A percentile compares a stretch with the other conserved stretches of the same genome.
These are phyloP conservation scores for Leishmania gerbilli DNA, from an alignment of 208 protist species.

Conservation along the genomic window DNA sequence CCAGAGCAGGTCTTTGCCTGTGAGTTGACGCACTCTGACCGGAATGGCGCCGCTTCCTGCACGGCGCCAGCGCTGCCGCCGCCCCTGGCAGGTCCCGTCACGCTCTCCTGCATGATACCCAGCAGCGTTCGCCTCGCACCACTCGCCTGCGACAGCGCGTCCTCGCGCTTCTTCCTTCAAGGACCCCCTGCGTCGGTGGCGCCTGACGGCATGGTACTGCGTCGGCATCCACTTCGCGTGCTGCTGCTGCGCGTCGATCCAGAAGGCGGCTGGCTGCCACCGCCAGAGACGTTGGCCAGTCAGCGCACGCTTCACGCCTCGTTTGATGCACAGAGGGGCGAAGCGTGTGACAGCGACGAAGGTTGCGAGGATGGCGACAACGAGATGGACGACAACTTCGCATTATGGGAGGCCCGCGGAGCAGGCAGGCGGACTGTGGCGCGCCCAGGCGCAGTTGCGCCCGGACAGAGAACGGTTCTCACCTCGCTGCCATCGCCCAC, in stretches of 20 bases:
- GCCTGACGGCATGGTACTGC: not conserved
- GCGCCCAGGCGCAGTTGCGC: not conserved
- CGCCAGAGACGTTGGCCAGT: constrained; percentile 30
- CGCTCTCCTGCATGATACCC: constrained; percentile 16
- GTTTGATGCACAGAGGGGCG: constrained; percentile 16
- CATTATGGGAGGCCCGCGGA: constrained; percentile 7
- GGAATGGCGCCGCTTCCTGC: not conserved
- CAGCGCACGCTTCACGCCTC: constrained; percentile 38
- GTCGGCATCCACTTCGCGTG: constrained; percentile 25
- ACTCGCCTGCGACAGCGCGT: not conserved
- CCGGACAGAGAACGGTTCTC: not conserved
- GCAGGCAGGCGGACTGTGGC: constrained; percentile 10
- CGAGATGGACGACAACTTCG: constrained; percentile 4
- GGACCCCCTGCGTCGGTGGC: not conserved
- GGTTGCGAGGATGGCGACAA: not conserved
- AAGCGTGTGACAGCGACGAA: not conserved
- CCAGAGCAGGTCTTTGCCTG: constrained; percentile 16
- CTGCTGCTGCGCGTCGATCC: constrained; percentile 64
- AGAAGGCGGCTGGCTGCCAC: constrained; percentile 49
- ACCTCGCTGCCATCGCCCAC: not conserved
- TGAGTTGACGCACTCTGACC: not conserved
- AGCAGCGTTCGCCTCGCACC: constrained; percentile 7
- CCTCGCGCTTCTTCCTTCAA: constrained; percentile 21
- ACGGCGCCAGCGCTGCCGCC: constrained; percentile 3
- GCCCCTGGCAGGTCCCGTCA: constrained; percentile 2